Evolutionary conservation across 768 basidiomycete genomes (phyloP), one percentile per base, ranked within the genome.

Genomic region (Chalciporus chontae): DNA sequence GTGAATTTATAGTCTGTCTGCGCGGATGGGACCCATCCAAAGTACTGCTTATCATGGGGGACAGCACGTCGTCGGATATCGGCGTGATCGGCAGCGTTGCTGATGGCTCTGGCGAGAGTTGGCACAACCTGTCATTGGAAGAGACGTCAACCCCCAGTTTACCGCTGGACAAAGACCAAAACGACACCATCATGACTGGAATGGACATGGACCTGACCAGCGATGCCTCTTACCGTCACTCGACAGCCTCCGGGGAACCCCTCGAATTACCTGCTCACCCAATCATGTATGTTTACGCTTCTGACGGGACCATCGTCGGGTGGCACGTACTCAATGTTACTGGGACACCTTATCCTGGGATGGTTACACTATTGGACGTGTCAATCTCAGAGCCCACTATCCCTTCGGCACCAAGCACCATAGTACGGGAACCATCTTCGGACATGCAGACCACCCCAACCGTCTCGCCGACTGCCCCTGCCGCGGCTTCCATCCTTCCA

Each of bases 221-320:
- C 50, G 54, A 64, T 8, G 69, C 72, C 37, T 62, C 70, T 9
- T 74, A 66, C 53, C 64, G 51, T 8, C 67, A 71, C 46, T 69
- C 69, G 10, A 69, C 66, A 10, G 59, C 71, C 14, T 73, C 74
- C 0, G 76, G 76, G 4, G 76, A 77, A 54, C 64, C 63, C 13
- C 58, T 69, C 6, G 71, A 72, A 11, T 52, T 75, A 3, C 76
- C 78, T 10, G 69, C 78, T 9, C 73, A 74, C 11, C 89, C 89
- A 0, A 72, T 89, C 48, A 68, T 90, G 66, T 90, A 82, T 62
- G 83, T 80, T 3, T 90, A 87, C 65, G 75, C 87, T 10, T 88
- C 83, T 47, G 89, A 92, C 59, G 89, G 89, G 17, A 87, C 87
- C 0, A 47, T 92, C 19, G 77, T 82, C 42, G 89, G 74, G 4